Evolutionary conservation across 495 filamentous ascomycete genomes (phyloP).

Genomic region (Penicillium diatomitis): DNA sequence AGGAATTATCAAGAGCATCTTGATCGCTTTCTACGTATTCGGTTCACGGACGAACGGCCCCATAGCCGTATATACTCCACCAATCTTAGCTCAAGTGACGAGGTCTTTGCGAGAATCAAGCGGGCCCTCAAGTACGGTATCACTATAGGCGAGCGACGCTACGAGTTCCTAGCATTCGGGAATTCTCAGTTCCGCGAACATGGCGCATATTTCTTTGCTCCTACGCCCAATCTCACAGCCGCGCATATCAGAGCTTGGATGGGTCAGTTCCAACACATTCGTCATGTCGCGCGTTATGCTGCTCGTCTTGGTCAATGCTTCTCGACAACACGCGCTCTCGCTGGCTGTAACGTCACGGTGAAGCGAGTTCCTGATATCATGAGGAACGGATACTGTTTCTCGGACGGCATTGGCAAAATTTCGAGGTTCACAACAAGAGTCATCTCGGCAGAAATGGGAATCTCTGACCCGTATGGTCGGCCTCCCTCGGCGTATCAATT

Average conservation of each 20-base stretch:
- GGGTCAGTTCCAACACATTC: constrained; percentile 75
- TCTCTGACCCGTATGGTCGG: constrained; percentile 34
- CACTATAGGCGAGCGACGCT: constrained; percentile 67
- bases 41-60: constrained; percentile 78
- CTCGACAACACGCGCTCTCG: constrained; percentile 75
- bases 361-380: constrained; percentile 53
- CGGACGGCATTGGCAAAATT: constrained; percentile 92
- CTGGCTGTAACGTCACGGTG: constrained; percentile 28
- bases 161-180: constrained; percentile 87
- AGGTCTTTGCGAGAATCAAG: constrained; percentile 65
- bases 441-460: constrained; percentile 52
- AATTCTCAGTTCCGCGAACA: constrained; percentile 93
- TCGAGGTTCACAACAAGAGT: constrained; percentile 66
- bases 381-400: constrained; percentile 60
- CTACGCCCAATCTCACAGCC: constrained; percentile 49
- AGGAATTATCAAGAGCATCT: constrained; percentile 54
- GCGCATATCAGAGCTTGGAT: constrained; percentile 80
- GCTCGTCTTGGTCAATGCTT: constrained; percentile 91
- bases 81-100: constrained; percentile 49
- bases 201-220: constrained; percentile 82
- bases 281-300: constrained; percentile 71
- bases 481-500: constrained; percentile 84
- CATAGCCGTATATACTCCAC: constrained; percentile 49
- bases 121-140: constrained; percentile 71
- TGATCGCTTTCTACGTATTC: constrained; percentile 86